These are phyloP conservation scores for Lippia alba DNA, from an alignment of 305 asterid species.

Conservation along the genomic window DNA sequence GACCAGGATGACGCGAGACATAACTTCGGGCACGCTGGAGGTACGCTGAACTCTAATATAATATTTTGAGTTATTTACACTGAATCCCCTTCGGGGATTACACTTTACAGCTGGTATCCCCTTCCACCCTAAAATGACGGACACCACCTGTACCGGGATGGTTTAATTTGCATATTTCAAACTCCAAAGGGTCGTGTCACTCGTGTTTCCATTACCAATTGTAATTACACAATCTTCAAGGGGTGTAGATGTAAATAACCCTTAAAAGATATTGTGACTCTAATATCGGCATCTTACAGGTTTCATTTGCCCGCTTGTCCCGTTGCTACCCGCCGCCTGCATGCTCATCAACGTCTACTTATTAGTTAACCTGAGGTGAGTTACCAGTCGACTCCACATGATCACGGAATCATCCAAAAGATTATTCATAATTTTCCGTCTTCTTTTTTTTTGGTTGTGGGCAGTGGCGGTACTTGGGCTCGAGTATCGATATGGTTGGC, in stretches of 20 bases:
- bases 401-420: background rate
- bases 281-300: slow-evolving; percentile 47
- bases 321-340: slow-evolving; percentile 78
- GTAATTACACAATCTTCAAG: no score
- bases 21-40: slow-evolving; percentile 85
- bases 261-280: no score
- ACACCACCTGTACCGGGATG: no score
- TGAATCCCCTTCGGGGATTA: no score
- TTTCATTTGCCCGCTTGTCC: slow-evolving; percentile 88
- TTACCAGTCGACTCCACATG: slow-evolving; percentile 13
- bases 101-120: no score
- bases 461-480: slow-evolving; percentile 80
- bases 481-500: slow-evolving; percentile 83
- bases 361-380: slow-evolving; percentile 89
- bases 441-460: background rate
- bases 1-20: slow-evolving; percentile 93
- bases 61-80: background rate
- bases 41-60: slow-evolving; percentile 41
- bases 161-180: no score
- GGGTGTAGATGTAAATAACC: no score
- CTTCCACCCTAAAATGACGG: no score
- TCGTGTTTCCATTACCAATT: no score
- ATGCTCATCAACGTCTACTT: slow-evolving; percentile 87
- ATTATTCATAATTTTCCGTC: no score
- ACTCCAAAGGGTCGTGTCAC: no score